A percentile compares a stretch with the other conserved stretches of the same genome.
Conservation (phyloP, 495 filamentous ascomycete species). For the Penicillium waksmanii region DNA sequence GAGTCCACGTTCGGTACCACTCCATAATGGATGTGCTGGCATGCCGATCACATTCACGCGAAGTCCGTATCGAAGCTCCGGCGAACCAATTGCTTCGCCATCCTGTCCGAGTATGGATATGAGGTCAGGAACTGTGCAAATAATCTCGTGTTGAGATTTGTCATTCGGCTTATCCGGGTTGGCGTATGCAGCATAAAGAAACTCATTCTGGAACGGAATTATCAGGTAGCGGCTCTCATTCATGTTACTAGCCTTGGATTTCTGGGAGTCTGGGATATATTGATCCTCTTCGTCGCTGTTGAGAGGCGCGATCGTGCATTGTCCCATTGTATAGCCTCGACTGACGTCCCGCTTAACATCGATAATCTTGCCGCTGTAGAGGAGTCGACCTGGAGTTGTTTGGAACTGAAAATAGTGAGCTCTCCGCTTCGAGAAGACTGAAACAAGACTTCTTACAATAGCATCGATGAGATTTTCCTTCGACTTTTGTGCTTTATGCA, state of each 20-base stretch:
- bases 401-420: slow-evolving; percentile 15
- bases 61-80: slow-evolving; percentile 41
- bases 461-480: slow-evolving; percentile 58
- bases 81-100: slow-evolving; percentile 36
- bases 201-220: slow-evolving; percentile 69
- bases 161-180: slow-evolving; percentile 14
- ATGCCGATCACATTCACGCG: slow-evolving; percentile 41
- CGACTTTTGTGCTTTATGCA: slow-evolving; percentile 45
- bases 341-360: slow-evolving; percentile 57
- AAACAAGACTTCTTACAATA: slow-evolving; percentile 43
- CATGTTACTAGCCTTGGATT: not conserved
- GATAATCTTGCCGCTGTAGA: slow-evolving; percentile 66
- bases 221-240: slow-evolving; percentile 39
- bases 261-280: not conserved
- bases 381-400: slow-evolving; percentile 48
- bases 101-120: slow-evolving; percentile 37
- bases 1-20: slow-evolving; percentile 31
- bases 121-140: slow-evolving; percentile 40
- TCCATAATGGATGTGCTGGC: slow-evolving; percentile 41
- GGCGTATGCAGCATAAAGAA: slow-evolving; percentile 53
- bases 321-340: slow-evolving; percentile 57
- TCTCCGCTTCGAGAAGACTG: no score
- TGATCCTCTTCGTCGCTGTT: slow-evolving; percentile 31
- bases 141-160: slow-evolving; percentile 25
- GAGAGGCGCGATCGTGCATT: slow-evolving; percentile 48